Evolutionary conservation across 2,329 filamentous ascomycete genomes (phyloP), one percentile per base, ranked within the genome.

Genomic region (Knoxdaviesia proteae): DNA sequence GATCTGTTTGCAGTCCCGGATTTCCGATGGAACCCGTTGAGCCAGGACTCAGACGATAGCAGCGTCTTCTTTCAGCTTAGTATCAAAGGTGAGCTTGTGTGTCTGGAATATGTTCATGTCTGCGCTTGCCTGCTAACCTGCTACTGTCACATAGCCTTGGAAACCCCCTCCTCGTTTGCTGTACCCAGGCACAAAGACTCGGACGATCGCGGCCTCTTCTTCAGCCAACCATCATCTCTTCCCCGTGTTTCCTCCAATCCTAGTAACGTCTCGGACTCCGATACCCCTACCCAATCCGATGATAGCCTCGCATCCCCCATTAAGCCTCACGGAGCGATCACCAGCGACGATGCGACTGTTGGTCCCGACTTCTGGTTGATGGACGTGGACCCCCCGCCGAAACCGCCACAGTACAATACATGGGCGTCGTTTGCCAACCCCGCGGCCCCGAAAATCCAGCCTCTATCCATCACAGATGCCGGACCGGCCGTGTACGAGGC

Each of bases 401-500:
- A 54, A 5, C 41, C 47, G 5, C 58, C 65, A 6, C 55, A 60
- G 36, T 73, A 75, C 51, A 69, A 68, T 46, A 78, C 77, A 1
- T 90, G 83, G 83, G 76, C 84, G 49, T 60, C 58, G 2, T 87
- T 87, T 50, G 59, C 66, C 2, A 54, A 58, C 7, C 50, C 58
- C 1, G 54, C 61, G n/a, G 52, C 61, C 5, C 53, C 61, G 5
- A 57, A 61, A 7, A 54, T 38, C 59, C 65, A 43, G 36, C 67
- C 71, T 1, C 56, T 67, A 2, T 77, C 81, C 47, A 59, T 86
- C 8, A 77, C 74, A 3, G 83, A 90, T 57, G 73, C 76, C 32
- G 79, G 79, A 0, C 63, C 77, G 1, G 56, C 56, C 7, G 65
- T 70, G 2, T 82, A 83, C 46, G 80, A 88, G 59, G 71, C 77